Evolutionary conservation across 495 filamentous ascomycete species (phyloP).

Genomic region (Trichocladium uniseriatum): DNA sequence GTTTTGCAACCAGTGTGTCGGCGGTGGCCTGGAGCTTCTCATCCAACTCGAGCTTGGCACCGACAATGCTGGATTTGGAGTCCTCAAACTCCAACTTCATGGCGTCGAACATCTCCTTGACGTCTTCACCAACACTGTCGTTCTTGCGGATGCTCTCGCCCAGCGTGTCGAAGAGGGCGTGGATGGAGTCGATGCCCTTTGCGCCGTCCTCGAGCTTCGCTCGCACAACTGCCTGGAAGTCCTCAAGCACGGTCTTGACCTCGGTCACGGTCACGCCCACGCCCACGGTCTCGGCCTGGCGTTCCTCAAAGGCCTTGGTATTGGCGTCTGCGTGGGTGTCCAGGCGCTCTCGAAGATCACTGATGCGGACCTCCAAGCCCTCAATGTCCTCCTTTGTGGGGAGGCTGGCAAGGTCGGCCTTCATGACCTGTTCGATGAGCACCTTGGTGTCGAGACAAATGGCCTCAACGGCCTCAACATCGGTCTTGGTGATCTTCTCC

Average conservation of each 20-base stretch:
- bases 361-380: conserved; percentile 47
- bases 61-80: conserved; percentile 56
- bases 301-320: conserved; percentile 71
- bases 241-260: conserved; percentile 42
- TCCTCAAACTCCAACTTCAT: conserved; percentile 77
- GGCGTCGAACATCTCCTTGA: conserved; percentile 72
- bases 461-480: conserved; percentile 67
- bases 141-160: conserved; percentile 50
- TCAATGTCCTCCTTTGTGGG: conserved; percentile 53
- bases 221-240: conserved; percentile 40
- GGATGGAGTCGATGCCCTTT: conserved; percentile 39
- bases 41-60: conserved; percentile 62
- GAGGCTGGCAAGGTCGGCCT: conserved; percentile 55
- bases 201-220: conserved; percentile 44
- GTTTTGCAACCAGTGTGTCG: conserved; percentile 62
- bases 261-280: conserved; percentile 43
- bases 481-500: conserved; percentile 64
- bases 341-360: conserved; percentile 60
- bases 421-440: conserved; percentile 59
- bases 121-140: conserved; percentile 45
- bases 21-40: conserved; percentile 62
- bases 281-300: conserved; percentile 45
- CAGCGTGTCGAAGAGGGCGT: conserved; percentile 53
- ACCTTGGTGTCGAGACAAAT: conserved; percentile 73
- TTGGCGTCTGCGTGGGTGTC: conserved; percentile 61